Evolutionary conservation across 2,329 filamentous ascomycete genomes (phyloP), one percentile per base, ranked within the genome.

Genomic region (Colletotrichum plurivorum): DNA sequence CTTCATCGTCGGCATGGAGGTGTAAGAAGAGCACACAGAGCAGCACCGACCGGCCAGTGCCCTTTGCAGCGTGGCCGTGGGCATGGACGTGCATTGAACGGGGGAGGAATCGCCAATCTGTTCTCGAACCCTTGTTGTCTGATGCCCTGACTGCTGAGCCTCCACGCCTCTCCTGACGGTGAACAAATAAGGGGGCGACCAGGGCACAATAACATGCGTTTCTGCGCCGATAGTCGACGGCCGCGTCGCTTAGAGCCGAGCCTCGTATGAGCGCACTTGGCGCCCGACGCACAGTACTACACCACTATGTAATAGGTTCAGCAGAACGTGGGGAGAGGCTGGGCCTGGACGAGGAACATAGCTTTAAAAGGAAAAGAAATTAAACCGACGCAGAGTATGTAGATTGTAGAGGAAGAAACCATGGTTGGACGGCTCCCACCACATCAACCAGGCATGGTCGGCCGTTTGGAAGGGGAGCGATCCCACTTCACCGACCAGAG

Each of bases 101-200:
- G 45, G 39, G 51, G 43, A 18, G n/a, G 48, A 46, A 56, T 69
- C 66, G 55, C 61, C 49, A 43, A 66, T 69, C 61, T 60, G 49
- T 25, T 45, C 31, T 51, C n/a, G 58, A 53, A 31, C 45, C 48
- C 61, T 45, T 51, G 61, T 22, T 43, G 25, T n/a, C 36, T 45
- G 48, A 48, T 53, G 65, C 53, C 52, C 39, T 31, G 27, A 31
- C 27, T 31, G 10, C 41, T 15, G 41, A 16, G 41, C 41, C 41
- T 43, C 41, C 41, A 43, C 41, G 41, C 41, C 39, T 52, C 41
- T 62, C 46, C 60, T 64, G 53, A 58, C 48, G 41, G 49, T 45
- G n/a, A 58, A 49, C 9, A 49, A 54, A 69, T 60, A 60, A 31
- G 9, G 62, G 62, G 62, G 61, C 15, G 43, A 51, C 22, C 13